These are phyloP conservation scores for Daldinia vernicosa DNA, from an alignment of 495 filamentous ascomycete species.

Conservation along the genomic window DNA sequence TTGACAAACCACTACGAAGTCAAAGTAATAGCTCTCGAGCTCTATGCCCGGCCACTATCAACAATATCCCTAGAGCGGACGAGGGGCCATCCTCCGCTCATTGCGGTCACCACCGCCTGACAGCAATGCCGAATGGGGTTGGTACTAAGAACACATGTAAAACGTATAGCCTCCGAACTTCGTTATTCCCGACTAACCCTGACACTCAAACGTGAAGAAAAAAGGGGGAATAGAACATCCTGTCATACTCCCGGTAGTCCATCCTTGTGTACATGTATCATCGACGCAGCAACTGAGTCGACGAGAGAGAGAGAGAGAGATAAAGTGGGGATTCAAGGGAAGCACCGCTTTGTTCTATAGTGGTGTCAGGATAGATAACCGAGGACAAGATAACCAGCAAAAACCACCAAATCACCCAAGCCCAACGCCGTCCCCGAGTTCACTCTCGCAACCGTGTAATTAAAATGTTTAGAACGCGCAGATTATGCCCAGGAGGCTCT, in stretches of 20 bases:
- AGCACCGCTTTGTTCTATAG: constrained; percentile 8
- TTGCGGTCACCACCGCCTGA: background rate
- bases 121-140: constrained; percentile 6
- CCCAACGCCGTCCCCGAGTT: constrained; percentile 44
- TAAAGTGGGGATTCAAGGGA: constrained; percentile 17
- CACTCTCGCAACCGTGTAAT: constrained; percentile 37
- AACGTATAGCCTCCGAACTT: constrained; percentile 18
- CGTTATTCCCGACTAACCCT: constrained; percentile 10
- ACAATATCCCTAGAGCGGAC: background rate
- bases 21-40: constrained; percentile 13
- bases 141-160: constrained; percentile 11
- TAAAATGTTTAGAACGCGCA: constrained; percentile 29
- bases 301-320: constrained; percentile 13
- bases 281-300: background rate
- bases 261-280: constrained; percentile 17
- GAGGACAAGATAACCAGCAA: constrained; percentile 27
- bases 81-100: background rate
- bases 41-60: background rate
- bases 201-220: constrained; percentile 23
- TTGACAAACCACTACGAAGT: constrained; percentile 10
- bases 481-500: constrained; percentile 21
- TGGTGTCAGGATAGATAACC: constrained; percentile 10
- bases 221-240: constrained; percentile 22
- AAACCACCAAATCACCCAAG: constrained; percentile 30
- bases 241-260: constrained; percentile 11